These are phyloP conservation scores for Jaminaea rosea DNA, from an alignment of 1,284 basidiomycete genomes.

Conservation along the genomic window DNA sequence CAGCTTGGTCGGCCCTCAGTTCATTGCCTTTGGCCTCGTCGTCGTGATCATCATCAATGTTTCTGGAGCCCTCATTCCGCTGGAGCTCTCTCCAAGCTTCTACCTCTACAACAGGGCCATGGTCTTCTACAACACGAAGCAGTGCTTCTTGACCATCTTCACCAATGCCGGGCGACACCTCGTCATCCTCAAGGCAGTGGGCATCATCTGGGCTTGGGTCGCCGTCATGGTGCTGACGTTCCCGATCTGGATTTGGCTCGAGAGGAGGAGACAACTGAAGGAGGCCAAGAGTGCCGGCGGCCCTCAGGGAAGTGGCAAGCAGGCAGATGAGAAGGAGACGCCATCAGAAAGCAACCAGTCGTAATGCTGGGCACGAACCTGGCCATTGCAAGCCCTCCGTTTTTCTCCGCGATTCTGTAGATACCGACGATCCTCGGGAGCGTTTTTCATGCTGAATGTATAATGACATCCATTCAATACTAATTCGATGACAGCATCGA, in stretches of 20 bases:
- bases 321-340: no score
- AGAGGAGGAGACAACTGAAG: conserved; percentile 13
- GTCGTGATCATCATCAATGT: conserved; percentile 41
- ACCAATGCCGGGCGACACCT: conserved; percentile 30
- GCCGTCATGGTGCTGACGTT: conserved; percentile 27
- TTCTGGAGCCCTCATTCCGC: conserved; percentile 24
- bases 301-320: background rate
- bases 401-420: no score
- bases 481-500: no score
- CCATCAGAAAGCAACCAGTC: no score
- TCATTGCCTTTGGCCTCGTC: conserved; percentile 32
- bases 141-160: conserved; percentile 34
- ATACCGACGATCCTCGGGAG: no score
- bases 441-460: no score
- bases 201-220: conserved; percentile 41
- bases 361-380: no score
- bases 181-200: conserved; percentile 33
- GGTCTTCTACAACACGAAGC: conserved; percentile 37
- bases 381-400: no score
- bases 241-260: conserved; percentile 31
- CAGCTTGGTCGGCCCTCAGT: conserved; percentile 21
- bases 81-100: conserved; percentile 19
- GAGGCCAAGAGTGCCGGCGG: conserved; percentile 3
- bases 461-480: no score
- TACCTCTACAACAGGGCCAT: conserved; percentile 36